Percentiles rank a stretch among this genome's conserved stretches.
Conservation (phyloP, 805 yeast species). For the Candida argentea region DNA sequence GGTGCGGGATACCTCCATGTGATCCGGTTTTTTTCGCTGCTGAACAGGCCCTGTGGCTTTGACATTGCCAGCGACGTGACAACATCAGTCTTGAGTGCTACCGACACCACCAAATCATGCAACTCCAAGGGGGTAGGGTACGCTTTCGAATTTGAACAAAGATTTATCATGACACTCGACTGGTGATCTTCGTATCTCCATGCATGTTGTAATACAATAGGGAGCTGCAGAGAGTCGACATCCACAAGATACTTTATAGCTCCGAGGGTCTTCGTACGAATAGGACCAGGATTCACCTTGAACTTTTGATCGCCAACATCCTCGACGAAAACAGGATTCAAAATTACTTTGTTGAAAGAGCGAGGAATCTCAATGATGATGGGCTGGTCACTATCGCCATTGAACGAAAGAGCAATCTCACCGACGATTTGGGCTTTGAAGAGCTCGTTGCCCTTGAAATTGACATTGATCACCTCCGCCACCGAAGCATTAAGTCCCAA, state of each 20-base stretch:
- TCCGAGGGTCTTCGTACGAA: conserved; percentile 60
- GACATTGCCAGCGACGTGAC: conserved; percentile 68
- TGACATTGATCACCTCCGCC: conserved; percentile 77
- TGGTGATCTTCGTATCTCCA: conserved; percentile 87
- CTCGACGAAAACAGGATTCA: conserved; percentile 27
- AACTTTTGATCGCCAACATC: conserved; percentile 23
- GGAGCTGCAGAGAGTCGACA: conserved; percentile 37
- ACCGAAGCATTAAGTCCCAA: conserved; percentile 70
- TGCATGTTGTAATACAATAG: conserved; percentile 64
- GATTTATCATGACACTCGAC: conserved; percentile 72
- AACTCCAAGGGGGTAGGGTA: conserved; percentile 30
- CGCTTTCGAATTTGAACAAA: conserved; percentile 44
- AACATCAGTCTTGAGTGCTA: conserved; percentile 48
- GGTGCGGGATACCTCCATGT: conserved; percentile 63
- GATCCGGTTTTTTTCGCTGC: conserved; percentile 74
- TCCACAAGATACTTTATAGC: conserved; percentile 67
- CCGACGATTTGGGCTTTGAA: conserved; percentile 61
- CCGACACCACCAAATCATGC: conserved; percentile 52
- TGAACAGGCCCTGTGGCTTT: conserved; percentile 87
- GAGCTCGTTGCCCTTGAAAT: conserved; percentile 57
- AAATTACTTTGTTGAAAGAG: conserved; percentile 41
- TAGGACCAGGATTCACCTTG: conserved; percentile 36
- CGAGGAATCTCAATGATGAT: conserved; percentile 31
- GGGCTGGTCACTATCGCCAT: conserved; percentile 12
- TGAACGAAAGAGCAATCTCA: conserved; percentile 73